Evolutionary conservation across 129 eudicot genomes (phyloP).

Genomic region (Centella asiatica): DNA sequence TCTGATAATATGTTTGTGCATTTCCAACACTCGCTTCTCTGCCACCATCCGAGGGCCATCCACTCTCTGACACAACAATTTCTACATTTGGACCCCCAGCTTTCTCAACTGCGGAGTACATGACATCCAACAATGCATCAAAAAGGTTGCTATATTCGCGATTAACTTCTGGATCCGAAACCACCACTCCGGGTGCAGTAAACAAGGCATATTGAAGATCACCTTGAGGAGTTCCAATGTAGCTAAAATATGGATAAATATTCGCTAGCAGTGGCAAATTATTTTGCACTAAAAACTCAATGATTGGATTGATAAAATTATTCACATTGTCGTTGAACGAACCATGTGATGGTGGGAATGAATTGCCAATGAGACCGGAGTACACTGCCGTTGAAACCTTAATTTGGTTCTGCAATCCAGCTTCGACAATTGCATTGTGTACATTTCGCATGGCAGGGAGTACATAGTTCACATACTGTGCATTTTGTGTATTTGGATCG

Average conservation of each 20-base stretch:
- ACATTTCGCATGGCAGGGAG: conserved; percentile 35
- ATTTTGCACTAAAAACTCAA: conserved; percentile 20
- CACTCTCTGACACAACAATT: background rate
- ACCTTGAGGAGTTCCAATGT: conserved; percentile 6
- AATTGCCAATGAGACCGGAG: conserved; percentile 1
- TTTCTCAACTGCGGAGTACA: conserved; percentile 1
- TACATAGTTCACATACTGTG: conserved; percentile 14
- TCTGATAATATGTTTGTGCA: background rate
- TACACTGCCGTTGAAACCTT: conserved; percentile 46
- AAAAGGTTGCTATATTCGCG: background rate
- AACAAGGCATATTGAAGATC: conserved; percentile 33
- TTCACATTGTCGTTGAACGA: conserved; percentile 12
- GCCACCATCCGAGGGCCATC: background rate
- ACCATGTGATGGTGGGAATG: conserved; percentile 30
- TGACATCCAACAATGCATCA: background rate
- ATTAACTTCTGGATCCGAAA: background rate
- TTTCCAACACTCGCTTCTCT: background rate
- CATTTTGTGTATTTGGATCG: conserved; percentile 7
- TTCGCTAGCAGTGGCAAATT: conserved; percentile 38
- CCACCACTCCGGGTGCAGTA: conserved; percentile 12
- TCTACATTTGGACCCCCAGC: background rate
- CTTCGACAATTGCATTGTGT: conserved; percentile 15
- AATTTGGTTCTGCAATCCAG: conserved; percentile 25
- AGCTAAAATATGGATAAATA: conserved; percentile 45
- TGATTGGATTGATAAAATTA: conserved; percentile 21